A percentile compares a stretch with the other conserved stretches of the same genome.
Evolutionary conservation across 1,139 yeast genomes (phyloP).

Genomic region (Hansenula sp.): DNA sequence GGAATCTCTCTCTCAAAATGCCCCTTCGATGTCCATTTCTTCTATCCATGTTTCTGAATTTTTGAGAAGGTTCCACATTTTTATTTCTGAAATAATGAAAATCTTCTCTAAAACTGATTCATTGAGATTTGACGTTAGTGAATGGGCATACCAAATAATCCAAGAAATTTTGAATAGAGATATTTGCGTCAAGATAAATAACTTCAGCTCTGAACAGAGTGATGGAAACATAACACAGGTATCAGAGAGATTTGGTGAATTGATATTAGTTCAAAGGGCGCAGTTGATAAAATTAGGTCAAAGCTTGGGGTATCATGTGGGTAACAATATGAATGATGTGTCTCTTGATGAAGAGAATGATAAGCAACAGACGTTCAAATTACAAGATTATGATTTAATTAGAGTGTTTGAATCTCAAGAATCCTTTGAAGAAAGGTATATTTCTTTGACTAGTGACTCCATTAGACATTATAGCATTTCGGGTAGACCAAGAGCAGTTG

Average conservation of each 20-base stretch:
- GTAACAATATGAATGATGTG: constrained; percentile 40
- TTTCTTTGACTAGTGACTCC: constrained; percentile 27
- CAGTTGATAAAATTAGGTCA: constrained; percentile 37
- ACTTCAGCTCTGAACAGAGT: constrained; percentile 4
- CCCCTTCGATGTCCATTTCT: constrained; percentile 35
- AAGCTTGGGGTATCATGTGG: constrained; percentile 31
- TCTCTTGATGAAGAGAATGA: constrained; percentile 7
- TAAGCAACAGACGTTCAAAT: not conserved
- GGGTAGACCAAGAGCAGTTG: constrained; percentile 54
- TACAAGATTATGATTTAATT: constrained; percentile 3
- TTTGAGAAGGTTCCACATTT: constrained; percentile 29
- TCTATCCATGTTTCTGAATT: constrained; percentile 28
- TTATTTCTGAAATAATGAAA: constrained; percentile 37
- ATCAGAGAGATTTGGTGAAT: constrained; percentile 42
- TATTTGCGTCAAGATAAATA: constrained; percentile 9
- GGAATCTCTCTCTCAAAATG: constrained; percentile 25
- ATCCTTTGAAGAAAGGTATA: constrained; percentile 25
- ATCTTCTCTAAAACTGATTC: constrained; percentile 23
- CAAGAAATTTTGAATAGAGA: constrained; percentile 15
- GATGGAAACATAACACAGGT: constrained; percentile 11
- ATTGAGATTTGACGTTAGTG: constrained; percentile 8
- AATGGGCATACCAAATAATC: constrained; percentile 22
- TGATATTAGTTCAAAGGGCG: constrained; percentile 42
- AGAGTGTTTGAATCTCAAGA: constrained; percentile 16
- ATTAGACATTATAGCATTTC: constrained; percentile 24